Evolutionary conservation across 1,284 basidiomycete genomes (phyloP).

Genomic region (Peniophora sp.): DNA sequence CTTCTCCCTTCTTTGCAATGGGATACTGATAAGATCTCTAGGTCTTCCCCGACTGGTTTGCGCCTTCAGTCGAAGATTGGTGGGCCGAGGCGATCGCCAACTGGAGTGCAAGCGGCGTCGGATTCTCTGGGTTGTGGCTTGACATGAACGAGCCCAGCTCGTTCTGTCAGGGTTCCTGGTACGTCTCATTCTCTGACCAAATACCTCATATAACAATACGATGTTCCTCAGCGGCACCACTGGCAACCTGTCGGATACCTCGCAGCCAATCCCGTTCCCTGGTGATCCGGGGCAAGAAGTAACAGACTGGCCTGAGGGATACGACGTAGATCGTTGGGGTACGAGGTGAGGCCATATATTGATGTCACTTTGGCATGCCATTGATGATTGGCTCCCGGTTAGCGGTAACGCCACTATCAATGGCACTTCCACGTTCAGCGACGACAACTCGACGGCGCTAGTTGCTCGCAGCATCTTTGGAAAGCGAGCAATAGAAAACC

Average conservation of each 20-base stretch:
- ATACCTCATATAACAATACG: neutral
- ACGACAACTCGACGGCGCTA: slow-evolving; percentile 4
- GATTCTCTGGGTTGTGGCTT: slow-evolving; percentile 66
- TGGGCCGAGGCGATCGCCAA: slow-evolving; percentile 56
- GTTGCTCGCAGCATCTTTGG: neutral
- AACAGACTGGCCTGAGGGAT: slow-evolving; percentile 53
- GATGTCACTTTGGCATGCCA: too few relatives aligned
- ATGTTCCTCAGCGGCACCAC: slow-evolving; percentile 38
- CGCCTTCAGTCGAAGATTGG: slow-evolving; percentile 43
- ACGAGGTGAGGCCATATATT: too few relatives aligned
- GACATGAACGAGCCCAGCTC: slow-evolving; percentile 70
- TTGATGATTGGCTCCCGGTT: too few relatives aligned
- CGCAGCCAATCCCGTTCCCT: slow-evolving; percentile 39
- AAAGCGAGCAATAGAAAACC: neutral
- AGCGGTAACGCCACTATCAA: slow-evolving; percentile 71
- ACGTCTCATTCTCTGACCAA: slow-evolving; percentile 12
- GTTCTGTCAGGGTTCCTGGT: slow-evolving; percentile 61
- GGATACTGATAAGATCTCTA: slow-evolving; percentile 4
- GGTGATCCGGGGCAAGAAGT: slow-evolving; percentile 44
- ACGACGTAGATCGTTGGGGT: neutral
- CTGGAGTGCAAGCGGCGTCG: slow-evolving; percentile 50
- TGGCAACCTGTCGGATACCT: slow-evolving; percentile 41
- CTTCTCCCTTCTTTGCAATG: neutral
- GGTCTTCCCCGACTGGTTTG: slow-evolving; percentile 67
- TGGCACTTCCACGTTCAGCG: slow-evolving; percentile 49